Percentiles rank a stretch among this genome's conserved stretches.
These are phyloP conservation scores for Leccinum subtestaceum DNA, from an alignment of 768 basidiomycete species.

Conservation along the genomic window DNA sequence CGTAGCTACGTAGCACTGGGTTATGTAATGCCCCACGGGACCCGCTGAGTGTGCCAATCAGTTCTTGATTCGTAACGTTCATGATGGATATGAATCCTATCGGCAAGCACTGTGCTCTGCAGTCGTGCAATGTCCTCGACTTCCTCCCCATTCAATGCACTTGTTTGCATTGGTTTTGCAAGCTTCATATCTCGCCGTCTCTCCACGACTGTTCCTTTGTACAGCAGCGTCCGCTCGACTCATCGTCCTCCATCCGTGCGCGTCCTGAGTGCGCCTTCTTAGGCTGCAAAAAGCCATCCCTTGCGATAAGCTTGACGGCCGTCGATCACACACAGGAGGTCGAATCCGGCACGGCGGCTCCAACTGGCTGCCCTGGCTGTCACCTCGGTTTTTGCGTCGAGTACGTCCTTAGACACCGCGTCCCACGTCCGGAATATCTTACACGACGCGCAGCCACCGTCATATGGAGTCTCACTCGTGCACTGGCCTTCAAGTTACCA, in stretches of 20 bases:
- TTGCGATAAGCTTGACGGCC: constrained; percentile 40
- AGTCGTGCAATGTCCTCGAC: constrained; percentile 61
- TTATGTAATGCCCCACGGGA: constrained; percentile 9
- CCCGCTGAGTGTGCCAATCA: background rate
- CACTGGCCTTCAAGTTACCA: constrained; percentile 23
- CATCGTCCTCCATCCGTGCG: constrained; percentile 20
- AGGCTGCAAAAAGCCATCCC: constrained; percentile 54
- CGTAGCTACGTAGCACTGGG: background rate
- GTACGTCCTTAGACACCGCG: constrained; percentile 37
- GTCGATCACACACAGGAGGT: constrained; percentile 18
- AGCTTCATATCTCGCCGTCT: constrained; percentile 56
- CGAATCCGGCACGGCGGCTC: background rate
- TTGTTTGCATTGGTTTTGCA: constrained; percentile 62
- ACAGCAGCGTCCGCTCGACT: background rate
- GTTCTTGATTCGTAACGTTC: constrained; percentile 24
- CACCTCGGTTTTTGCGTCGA: constrained; percentile 58
- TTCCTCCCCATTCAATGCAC: constrained; percentile 74
- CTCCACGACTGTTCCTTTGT: constrained; percentile 51
- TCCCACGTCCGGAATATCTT: constrained; percentile 8
- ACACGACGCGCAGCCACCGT: constrained; percentile 52
- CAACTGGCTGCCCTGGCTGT: constrained; percentile 48
- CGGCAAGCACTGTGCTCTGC: constrained; percentile 63
- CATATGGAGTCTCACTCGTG: constrained; percentile 63
- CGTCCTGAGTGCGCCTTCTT: constrained; percentile 48
- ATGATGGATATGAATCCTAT: constrained; percentile 47